Evolutionary conservation across 768 basidiomycete species (phyloP).

Genomic region (Tephrocybe sp.): DNA sequence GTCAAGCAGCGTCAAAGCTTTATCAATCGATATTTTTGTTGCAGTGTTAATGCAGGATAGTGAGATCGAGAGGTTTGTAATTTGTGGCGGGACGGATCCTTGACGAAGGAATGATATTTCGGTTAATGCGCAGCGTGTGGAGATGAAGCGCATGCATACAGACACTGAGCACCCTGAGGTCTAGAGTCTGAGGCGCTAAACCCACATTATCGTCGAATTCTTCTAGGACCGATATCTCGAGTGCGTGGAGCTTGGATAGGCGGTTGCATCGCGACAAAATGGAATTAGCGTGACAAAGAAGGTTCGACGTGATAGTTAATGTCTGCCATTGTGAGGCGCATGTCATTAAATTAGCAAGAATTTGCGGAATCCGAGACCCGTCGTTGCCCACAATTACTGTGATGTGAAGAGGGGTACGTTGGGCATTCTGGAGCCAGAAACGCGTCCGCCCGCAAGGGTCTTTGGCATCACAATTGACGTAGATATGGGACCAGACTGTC

Average conservation of each 20-base stretch:
- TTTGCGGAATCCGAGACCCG: conserved; percentile 26
- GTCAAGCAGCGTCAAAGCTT: conserved; percentile 32
- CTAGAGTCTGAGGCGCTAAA: conserved; percentile 18
- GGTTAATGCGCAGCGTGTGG: conserved; percentile 29
- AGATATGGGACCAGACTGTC: conserved; percentile 58
- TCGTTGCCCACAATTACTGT: conserved; percentile 38
- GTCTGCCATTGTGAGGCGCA: conserved; percentile 44
- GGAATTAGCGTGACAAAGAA: conserved; percentile 36
- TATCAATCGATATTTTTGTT: conserved; percentile 24
- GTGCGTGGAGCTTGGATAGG: conserved; percentile 33
- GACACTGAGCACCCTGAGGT: conserved; percentile 28
- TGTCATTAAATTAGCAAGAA: conserved; percentile 40
- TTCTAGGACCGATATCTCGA: conserved; percentile 30
- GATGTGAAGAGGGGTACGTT: conserved; percentile 42
- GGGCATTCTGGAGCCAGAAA: conserved; percentile 52
- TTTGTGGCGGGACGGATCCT: conserved; percentile 30
- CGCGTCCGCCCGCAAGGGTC: conserved; percentile 41
- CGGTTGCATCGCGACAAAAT: conserved; percentile 37
- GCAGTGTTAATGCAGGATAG: conserved; percentile 24
- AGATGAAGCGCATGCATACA: conserved; percentile 35
- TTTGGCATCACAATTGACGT: conserved; percentile 46
- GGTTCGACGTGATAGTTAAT: conserved; percentile 38
- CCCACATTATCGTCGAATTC: conserved; percentile 23
- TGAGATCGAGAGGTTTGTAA: conserved; percentile 34
- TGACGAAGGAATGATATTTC: conserved; percentile 33